Evolutionary conservation across 192 early-diverging fungal species (phyloP).

Genomic region (Oehlia diaphana): DNA sequence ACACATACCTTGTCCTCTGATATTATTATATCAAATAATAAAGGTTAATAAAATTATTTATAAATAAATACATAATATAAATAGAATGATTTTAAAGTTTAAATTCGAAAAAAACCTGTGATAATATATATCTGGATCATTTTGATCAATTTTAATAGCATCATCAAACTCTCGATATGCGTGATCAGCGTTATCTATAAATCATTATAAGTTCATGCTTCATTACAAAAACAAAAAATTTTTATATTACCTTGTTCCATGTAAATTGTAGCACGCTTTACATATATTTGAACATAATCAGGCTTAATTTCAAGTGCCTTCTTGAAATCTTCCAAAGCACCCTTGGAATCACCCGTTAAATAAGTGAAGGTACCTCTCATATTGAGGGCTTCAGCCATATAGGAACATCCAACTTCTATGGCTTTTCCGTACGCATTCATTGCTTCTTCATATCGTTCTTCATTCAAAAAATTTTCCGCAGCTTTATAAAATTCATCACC

Average conservation of each 20-base stretch:
- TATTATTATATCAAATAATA: background rate
- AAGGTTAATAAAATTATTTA: conserved; percentile 4
- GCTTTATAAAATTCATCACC: conserved; percentile 57
- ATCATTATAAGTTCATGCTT: background rate
- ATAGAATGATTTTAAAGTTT: background rate
- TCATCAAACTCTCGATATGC: conserved; percentile 70
- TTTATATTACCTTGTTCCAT: conserved; percentile 71
- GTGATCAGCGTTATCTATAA: conserved; percentile 51
- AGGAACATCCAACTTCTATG: conserved; percentile 54
- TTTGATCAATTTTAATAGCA: conserved; percentile 65
- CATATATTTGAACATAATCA: conserved; percentile 77
- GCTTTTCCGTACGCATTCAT: conserved; percentile 66
- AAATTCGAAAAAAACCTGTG: conserved; percentile 49
- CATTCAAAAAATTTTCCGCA: conserved; percentile 50
- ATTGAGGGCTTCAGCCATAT: conserved; percentile 73
- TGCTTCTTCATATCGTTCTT: conserved; percentile 61
- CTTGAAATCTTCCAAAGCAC: conserved; percentile 74
- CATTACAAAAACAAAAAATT: background rate
- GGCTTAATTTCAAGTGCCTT: conserved; percentile 78
- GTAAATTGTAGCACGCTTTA: conserved; percentile 89
- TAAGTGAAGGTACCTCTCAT: conserved; percentile 87
- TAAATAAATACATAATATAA: background rate
- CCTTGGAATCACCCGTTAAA: conserved; percentile 77
- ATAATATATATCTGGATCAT: conserved; percentile 90
- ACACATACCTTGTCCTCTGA: conserved; percentile 42